These are phyloP conservation scores for Alnus glutinosa DNA, from an alignment of 306 rosid species.

Conservation along the genomic window DNA sequence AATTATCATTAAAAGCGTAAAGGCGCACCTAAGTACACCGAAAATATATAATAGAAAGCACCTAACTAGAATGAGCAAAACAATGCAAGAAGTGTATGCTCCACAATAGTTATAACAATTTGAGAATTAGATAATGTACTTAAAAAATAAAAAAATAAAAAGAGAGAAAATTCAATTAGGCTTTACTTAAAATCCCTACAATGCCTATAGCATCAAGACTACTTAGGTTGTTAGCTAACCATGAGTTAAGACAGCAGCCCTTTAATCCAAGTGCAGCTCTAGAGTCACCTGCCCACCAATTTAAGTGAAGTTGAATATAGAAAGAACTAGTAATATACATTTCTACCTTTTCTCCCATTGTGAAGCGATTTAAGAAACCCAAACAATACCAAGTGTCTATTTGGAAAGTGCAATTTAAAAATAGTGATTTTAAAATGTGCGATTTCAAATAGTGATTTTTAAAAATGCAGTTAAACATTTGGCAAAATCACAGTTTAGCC, in stretches of 20 bases:
- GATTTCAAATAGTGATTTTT: too few species aligned
- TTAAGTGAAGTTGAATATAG: neutral
- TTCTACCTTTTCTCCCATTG: neutral
- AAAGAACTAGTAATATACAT: neutral
- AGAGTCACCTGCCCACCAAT: constrained; percentile 8
- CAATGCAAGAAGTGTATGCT: neutral
- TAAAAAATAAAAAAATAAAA: neutral
- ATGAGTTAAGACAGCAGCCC: neutral
- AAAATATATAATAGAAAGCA: too few species aligned
- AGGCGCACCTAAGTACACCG: too few species aligned
- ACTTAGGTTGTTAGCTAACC: neutral
- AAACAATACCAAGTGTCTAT: neutral
- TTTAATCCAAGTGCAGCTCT: neutral
- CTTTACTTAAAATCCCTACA: neutral
- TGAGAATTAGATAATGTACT: neutral
- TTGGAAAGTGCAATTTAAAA: too few species aligned
- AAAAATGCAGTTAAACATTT: too few species aligned
- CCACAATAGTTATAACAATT: neutral
- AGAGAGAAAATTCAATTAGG: neutral
- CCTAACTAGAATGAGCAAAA: neutral
- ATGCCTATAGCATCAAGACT: too few species aligned
- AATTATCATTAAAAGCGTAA: too few species aligned
- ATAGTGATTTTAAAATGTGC: too few species aligned
- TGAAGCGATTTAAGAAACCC: neutral
- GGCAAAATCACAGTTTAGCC: too few species aligned